Base-by-base conservation (phyloP, 768 basidiomycete species). In the Suillus spraguei region DNA sequence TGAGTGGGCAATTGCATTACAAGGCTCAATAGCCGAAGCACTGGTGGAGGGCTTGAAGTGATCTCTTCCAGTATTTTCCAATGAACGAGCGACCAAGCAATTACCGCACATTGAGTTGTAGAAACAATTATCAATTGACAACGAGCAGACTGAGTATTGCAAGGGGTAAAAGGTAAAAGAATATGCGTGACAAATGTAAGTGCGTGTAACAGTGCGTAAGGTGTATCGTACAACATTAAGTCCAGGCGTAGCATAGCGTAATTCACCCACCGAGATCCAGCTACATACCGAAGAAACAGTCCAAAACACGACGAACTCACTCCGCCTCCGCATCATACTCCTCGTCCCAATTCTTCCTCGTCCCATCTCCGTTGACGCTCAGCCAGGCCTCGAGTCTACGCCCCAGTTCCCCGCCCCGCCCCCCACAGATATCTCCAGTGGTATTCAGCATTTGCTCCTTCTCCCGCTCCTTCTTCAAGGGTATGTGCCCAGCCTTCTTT, bases 401-500 rank as follows among this genome's bases (percentile, higher is more conserved):
- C 46, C 91, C 91, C 8, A 93, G 77, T 78, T 92, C 91, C 10
- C 90, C 90, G 0, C 91, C 91, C 20, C 88, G 81, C 41, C 91
- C 91, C 44, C 91, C 91, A 73, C 91, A 91, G 33, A 88, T 83
- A 72, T 92, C 91, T 0, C 91, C 91, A 42, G 85, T 87, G 60
- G 81, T 85, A 63, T 87, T 83, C 71, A 93, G 74, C 79, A 86
- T 85, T 78, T 87, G 85, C 75, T 91, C 90, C 72, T 81, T 83
- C 74, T 89, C 86, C 74, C 82, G 79, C 72, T 90, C 89, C 64
- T 82, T 81, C 53, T 81, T 80, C 64, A 88, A 79, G 17, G 84
- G 84, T 11, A 86, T 70, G 74, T 81, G 82, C 17, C 81, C 77
- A 5, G 78, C 78, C 28, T 78, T 74, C 68, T 78, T 81, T 42